Base-by-base conservation (phyloP, 331 rosid species). In the Arachis monticola region DNA sequence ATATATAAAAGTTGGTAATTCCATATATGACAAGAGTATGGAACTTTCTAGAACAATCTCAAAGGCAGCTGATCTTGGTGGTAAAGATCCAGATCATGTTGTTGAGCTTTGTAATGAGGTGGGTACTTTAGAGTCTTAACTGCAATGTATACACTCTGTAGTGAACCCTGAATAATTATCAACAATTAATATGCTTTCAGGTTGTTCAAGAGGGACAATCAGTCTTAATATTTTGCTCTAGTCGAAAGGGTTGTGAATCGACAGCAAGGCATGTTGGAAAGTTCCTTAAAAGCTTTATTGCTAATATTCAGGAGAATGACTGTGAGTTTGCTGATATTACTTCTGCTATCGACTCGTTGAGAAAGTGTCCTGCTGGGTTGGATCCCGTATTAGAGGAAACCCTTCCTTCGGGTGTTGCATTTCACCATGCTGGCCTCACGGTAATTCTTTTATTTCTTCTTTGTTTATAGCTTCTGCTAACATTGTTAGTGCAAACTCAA, bases 361-460 rank as follows among this genome's bases (percentile, higher is more conserved):
- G 88, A 56, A 92, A 83, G 82, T 88, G 92, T 81, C 96, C 99
- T 35, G 92, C 88, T 73, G 99, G 99, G 70, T 67, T 94, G 88
- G 99, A 94, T 84, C 99, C 99, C 74, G 51, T 79, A 79, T 77
- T 94, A 50, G 91, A 86, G 81, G 99, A 91, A 92, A 91, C 96
- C 62, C 79, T 94, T 69, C 96, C 96, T 44, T 80, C 84, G 62
- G 97, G 99, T 38, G 96, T 94, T 85, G 99, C 99, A 72, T 94
- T 88, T 83, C 99, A 94, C 81, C 99, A 94, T 81, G 97, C 97
- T 69, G 99, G 99, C 73, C 99, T 94, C 71, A 92, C 97, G 87
- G 99, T 93, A 85, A 61, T 82, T 61, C 67, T 58, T 40, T 71
- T 79, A 57, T 56, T 57, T 60, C 42, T 61, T 41, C 35, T 80